Evolutionary conservation across 1,139 yeast genomes (phyloP).

Genomic region (Yamadazyma dushanensis): DNA sequence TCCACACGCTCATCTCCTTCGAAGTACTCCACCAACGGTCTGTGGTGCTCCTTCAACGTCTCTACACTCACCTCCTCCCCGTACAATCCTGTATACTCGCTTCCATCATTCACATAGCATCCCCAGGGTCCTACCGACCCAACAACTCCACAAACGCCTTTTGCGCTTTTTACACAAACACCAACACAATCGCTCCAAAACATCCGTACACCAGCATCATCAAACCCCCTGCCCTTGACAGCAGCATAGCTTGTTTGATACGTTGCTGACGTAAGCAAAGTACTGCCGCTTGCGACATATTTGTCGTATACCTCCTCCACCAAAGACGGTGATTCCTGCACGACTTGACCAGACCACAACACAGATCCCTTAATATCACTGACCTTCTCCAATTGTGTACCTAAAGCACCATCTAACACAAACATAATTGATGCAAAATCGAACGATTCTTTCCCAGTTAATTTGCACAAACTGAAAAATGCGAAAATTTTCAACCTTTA

Average conservation of each 20-base stretch:
- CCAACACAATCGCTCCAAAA: constrained; percentile 34
- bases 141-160: constrained; percentile 3
- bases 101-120: constrained; percentile 61
- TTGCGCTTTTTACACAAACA: constrained; percentile 13
- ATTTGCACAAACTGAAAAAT: background rate
- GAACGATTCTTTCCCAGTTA: background rate
- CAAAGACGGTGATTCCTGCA: constrained; percentile 46
- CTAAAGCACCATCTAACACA: constrained; percentile 34
- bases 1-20: constrained; percentile 41
- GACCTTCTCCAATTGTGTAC: constrained; percentile 27
- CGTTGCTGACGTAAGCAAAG: constrained; percentile 56
- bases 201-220: constrained; percentile 21
- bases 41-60: constrained; percentile 47
- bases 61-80: constrained; percentile 22
- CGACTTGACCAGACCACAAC: constrained; percentile 64
- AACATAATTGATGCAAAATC: too few relatives aligned
- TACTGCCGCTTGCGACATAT: constrained; percentile 56
- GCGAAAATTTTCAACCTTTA: too few relatives aligned
- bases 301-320: constrained; percentile 51
- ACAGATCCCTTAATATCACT: constrained; percentile 13
- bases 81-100: constrained; percentile 70
- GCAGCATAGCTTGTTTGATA: constrained; percentile 58
- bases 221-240: constrained; percentile 7
- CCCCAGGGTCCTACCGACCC: constrained; percentile 80
- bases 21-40: constrained; percentile 44